Evolutionary conservation across 768 basidiomycete species (phyloP), one percentile per base, ranked within the genome.

Genomic region (Phanerochaete sordida): DNA sequence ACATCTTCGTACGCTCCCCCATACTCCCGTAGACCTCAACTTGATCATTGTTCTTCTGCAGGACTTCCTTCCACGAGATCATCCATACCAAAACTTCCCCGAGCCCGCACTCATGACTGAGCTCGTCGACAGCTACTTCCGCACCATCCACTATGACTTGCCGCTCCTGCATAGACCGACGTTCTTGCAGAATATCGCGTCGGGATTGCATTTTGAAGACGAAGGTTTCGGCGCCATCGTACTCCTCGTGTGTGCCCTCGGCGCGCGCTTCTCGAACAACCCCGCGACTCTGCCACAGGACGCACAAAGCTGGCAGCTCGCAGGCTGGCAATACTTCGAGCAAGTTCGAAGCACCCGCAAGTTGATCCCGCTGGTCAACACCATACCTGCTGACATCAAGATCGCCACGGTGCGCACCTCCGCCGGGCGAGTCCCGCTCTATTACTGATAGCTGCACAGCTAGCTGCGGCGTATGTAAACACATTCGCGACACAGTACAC

Each of bases 171-270:
- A 82, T 60, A 69, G 74, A 0, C 72, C 75, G 3, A 72, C 77
- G 3, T 82, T 84, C 62, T 72, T 78, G n/a, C 64, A 68, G 21
- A 67, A 72, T 13, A 67, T 79, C 46, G 63, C 64, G 3, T 68
- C 69, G 1, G 73, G 75, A 0, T 61, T 78, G 44, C 76, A 81
- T 62, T 66, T 74, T 9, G 66, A 61, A 2, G 75, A 82, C 56
- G 60, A 64, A 6, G 65, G 69, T 2, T 90, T 90, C 66, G 79
- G 78, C 0, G 72, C 73, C 0, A 76, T 79, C 2, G 74, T 88
- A 6, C 72, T 90, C 11, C 73, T 86, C 46, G 79, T 90, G 0
- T 82, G 80, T 62, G 84, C 85, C 1, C 68, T 79, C 57, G 84
- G 77, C 5, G 64, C 78, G 0, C 72, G 81, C 19, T 79, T 68